These are phyloP conservation scores for Austroboletus niveus DNA, from an alignment of 1,284 basidiomycete species.

Conservation along the genomic window DNA sequence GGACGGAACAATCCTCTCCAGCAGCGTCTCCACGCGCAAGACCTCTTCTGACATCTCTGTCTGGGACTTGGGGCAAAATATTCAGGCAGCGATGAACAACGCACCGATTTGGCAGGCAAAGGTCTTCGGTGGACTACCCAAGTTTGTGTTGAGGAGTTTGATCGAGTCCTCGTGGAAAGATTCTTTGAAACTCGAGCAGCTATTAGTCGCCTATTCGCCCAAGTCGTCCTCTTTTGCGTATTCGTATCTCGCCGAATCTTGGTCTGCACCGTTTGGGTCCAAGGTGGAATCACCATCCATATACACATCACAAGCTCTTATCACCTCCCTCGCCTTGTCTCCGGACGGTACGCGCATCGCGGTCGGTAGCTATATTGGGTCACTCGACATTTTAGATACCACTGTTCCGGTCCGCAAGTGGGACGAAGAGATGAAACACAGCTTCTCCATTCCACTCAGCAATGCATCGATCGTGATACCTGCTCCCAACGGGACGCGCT, in stretches of 20 bases:
- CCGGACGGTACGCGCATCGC: slow-evolving; percentile 13
- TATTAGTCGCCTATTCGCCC: slow-evolving; percentile 7
- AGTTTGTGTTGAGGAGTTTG: slow-evolving; percentile 5
- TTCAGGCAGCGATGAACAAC: slow-evolving; percentile 4
- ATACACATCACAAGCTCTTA: background rate
- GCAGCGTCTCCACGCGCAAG: slow-evolving; percentile 5
- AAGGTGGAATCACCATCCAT: slow-evolving; percentile 3
- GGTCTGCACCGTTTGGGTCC: slow-evolving; percentile 7
- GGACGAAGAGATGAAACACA: slow-evolving; percentile 8
- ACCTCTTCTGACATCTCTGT: slow-evolving; percentile 3
- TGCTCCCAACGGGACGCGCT: slow-evolving; percentile 13
- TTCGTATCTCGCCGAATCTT: slow-evolving; percentile 3
- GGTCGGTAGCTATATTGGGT: slow-evolving; percentile 4
- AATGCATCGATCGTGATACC: background rate
- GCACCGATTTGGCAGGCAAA: slow-evolving; percentile 10
- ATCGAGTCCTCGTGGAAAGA: background rate
- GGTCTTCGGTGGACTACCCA: slow-evolving; percentile 5
- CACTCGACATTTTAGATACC: slow-evolving; percentile 11
- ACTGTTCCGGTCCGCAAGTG: slow-evolving; percentile 4
- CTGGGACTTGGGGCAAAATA: slow-evolving; percentile 4
- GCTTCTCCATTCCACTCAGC: background rate
- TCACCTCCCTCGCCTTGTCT: slow-evolving; percentile 9
- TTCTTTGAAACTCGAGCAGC: background rate
- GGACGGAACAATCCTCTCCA: slow-evolving; percentile 2
- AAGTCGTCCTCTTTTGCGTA: slow-evolving; percentile 9